These are phyloP conservation scores for Xanthoparmelia taractica DNA, from an alignment of 495 filamentous ascomycete genomes.

Conservation along the genomic window DNA sequence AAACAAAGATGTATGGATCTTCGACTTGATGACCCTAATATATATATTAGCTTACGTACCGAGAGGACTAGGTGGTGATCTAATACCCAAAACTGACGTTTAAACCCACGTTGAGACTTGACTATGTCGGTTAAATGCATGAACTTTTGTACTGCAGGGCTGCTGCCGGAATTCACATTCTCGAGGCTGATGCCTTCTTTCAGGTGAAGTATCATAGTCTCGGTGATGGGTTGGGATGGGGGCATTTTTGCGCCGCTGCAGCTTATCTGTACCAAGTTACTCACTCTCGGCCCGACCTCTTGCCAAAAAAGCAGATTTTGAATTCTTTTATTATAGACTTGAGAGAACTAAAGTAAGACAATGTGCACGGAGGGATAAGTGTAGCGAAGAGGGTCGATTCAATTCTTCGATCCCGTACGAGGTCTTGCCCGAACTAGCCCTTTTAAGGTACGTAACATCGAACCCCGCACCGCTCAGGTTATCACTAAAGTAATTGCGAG, in stretches of 20 bases:
- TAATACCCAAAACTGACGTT: background rate
- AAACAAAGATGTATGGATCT: background rate
- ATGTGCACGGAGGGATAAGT: too few relatives aligned
- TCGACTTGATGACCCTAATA: conserved; percentile 1
- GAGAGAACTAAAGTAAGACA: too few relatives aligned
- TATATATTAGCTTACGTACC: background rate
- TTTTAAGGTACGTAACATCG: too few relatives aligned
- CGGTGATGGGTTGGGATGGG: background rate
- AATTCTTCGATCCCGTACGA: too few relatives aligned
- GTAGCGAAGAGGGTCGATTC: too few relatives aligned
- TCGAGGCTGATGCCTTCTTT: background rate
- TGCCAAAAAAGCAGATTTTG: background rate
- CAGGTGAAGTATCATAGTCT: background rate
- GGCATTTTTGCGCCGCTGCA: background rate
- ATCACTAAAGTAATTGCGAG: too few relatives aligned
- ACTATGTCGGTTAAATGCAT: background rate
- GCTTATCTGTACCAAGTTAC: too few relatives aligned
- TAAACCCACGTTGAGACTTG: background rate
- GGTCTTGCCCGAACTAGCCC: too few relatives aligned
- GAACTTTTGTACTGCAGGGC: background rate
- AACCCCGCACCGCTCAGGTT: too few relatives aligned
- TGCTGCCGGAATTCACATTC: background rate
- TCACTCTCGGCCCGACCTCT: background rate
- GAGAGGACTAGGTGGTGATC: background rate
- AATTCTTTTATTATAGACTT: too few relatives aligned